Percentiles rank a stretch among this genome's conserved stretches.
phyloP scores from a whole-genome alignment of 352 stramenopile genomes.

The Pythium myriotylum region DNA sequence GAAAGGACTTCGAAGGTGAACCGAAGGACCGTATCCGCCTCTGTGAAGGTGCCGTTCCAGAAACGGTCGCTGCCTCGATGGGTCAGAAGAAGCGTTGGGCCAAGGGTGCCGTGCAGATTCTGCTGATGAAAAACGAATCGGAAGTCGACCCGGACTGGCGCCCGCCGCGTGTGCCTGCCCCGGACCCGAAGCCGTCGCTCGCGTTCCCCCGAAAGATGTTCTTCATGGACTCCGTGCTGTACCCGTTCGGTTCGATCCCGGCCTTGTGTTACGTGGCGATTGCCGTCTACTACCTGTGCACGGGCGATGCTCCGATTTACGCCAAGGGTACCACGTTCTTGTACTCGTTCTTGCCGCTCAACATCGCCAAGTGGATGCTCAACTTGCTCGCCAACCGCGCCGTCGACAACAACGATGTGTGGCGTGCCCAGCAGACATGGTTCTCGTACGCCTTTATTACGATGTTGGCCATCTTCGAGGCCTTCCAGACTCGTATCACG shows the following conservation, averaged over 20 bases:
- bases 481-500: constrained; percentile 73
- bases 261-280: constrained; percentile 86
- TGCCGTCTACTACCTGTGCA: constrained; percentile 87
- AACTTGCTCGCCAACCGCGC: constrained; percentile 84
- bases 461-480: constrained; percentile 84
- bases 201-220: constrained; percentile 89
- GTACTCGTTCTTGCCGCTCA: constrained; percentile 88
- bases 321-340: constrained; percentile 76
- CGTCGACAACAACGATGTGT: constrained; percentile 91
- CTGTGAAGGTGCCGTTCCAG: constrained; percentile 81
- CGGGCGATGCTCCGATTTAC: constrained; percentile 86
- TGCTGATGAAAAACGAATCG: constrained; percentile 89
- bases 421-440: constrained; percentile 88
- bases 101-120: constrained; percentile 88
- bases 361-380: constrained; percentile 78
- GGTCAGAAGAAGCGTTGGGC: constrained; percentile 89
- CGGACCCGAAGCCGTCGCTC: constrained; percentile 81
- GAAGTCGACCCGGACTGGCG: constrained; percentile 89
- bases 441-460: constrained; percentile 92
- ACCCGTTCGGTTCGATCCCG: constrained; percentile 87
- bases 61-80: constrained; percentile 85
- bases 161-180: constrained; percentile 77
- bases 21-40: constrained; percentile 84
- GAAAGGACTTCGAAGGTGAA: constrained; percentile 90
- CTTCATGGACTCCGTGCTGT: constrained; percentile 89